These are phyloP conservation scores for Metschnikowia corniflorae DNA, from an alignment of 805 yeast species.

Conservation along the genomic window DNA sequence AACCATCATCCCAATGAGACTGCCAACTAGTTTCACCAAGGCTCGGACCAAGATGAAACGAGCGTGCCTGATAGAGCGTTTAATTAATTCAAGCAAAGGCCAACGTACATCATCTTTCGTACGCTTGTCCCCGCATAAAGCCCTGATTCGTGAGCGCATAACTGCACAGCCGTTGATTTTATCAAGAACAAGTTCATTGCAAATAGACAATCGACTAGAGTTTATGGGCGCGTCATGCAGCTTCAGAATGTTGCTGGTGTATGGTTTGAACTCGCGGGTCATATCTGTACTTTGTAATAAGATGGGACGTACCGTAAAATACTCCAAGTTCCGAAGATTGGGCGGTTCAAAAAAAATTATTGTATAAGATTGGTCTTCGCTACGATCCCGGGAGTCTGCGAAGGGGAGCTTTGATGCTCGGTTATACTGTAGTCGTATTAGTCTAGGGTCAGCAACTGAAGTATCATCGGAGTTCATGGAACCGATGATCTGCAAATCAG, in stretches of 20 bases:
- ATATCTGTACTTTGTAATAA: slow-evolving; percentile 48
- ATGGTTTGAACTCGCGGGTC: slow-evolving; percentile 3
- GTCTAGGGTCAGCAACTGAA: not conserved
- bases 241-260: slow-evolving; percentile 6
- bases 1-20: slow-evolving; percentile 4
- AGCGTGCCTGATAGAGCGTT: too few species aligned
- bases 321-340: slow-evolving; percentile 64
- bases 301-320: slow-evolving; percentile 72
- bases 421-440: slow-evolving; percentile 6
- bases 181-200: slow-evolving; percentile 31
- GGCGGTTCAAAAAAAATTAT: slow-evolving; percentile 66
- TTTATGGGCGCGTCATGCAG: not conserved
- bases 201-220: slow-evolving; percentile 15
- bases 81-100: too few species aligned
- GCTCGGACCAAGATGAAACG: too few species aligned
- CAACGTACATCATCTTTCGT: too few species aligned
- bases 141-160: slow-evolving; percentile 1
- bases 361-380: slow-evolving; percentile 10
- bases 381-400: slow-evolving; percentile 8
- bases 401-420: slow-evolving; percentile 3
- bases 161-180: slow-evolving; percentile 30
- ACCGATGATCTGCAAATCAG: slow-evolving; percentile 7
- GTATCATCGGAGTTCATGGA: not conserved
- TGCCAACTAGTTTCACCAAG: too few species aligned
- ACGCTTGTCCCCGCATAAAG: too few species aligned